A percentile compares a stretch with the other conserved stretches of the same genome.
Conservation (phyloP, 106 monocot species). For the Platanthera guangdongensis region DNA sequence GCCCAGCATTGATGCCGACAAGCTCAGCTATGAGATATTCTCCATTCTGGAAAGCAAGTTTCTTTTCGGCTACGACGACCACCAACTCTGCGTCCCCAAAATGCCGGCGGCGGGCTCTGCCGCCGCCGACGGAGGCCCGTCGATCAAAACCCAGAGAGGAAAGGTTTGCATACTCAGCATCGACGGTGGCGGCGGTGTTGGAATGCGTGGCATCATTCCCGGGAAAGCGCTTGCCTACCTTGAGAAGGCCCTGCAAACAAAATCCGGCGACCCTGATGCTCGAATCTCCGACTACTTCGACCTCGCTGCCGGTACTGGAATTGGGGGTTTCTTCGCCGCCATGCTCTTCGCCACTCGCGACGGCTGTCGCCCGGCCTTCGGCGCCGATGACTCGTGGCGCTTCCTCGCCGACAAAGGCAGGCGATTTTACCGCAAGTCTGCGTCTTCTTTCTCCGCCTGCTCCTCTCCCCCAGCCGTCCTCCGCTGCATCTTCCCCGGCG, state of each 20-base stretch:
- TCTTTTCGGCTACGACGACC: conserved; percentile 38
- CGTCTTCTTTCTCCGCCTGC: conserved; percentile 4
- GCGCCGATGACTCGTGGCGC: conserved; percentile 48
- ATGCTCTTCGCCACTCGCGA: conserved; percentile 50
- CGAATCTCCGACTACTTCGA: conserved; percentile 59
- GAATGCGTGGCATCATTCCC: conserved; percentile 48
- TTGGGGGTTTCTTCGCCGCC: conserved; percentile 56
- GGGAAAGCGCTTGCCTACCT: conserved; percentile 47
- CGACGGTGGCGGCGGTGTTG: conserved; percentile 56
- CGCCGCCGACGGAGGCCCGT: background rate
- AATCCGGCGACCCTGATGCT: conserved; percentile 46
- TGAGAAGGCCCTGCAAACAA: conserved; percentile 30
- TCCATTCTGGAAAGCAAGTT: conserved; percentile 63
- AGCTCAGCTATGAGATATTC: conserved; percentile 70
- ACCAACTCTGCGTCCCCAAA: conserved; percentile 24
- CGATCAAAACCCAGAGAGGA: conserved; percentile 39
- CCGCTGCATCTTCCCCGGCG: conserved; percentile 8
- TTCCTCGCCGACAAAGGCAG: conserved; percentile 39
- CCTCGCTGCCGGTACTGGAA: conserved; percentile 58
- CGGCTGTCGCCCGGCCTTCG: conserved; percentile 19
- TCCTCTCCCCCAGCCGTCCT: background rate
- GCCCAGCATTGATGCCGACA: conserved; percentile 30
- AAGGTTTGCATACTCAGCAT: conserved; percentile 63
- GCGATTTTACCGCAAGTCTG: conserved; percentile 17
- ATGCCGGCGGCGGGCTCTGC: background rate